Conservation (phyloP, 805 yeast genomes). For the Candida xyloterini region DNA sequence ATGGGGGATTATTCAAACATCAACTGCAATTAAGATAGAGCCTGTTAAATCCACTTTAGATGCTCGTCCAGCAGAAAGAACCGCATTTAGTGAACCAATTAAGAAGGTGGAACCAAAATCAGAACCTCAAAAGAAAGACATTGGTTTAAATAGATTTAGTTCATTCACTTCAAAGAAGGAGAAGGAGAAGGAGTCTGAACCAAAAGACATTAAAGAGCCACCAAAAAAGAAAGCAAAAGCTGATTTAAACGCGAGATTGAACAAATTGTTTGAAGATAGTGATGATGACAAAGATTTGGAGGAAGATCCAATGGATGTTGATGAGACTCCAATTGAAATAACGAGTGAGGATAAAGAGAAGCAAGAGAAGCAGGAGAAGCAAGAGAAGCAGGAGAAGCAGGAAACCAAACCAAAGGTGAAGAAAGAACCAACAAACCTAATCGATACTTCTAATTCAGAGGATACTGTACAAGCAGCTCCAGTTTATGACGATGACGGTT, state of each 20-base stretch:
- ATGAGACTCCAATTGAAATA: slow-evolving; percentile 7
- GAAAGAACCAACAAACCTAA: slow-evolving; percentile 14
- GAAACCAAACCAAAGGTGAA: background rate
- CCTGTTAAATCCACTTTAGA: background rate
- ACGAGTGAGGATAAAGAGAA: slow-evolving; percentile 1
- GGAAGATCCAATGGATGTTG: slow-evolving; percentile 6
- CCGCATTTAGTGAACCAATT: slow-evolving; percentile 18
- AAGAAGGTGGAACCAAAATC: slow-evolving; percentile 1
- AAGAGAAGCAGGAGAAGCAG: slow-evolving; percentile 1
- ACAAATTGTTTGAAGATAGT: slow-evolving; percentile 26
- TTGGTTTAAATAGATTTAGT: slow-evolving; percentile 2
- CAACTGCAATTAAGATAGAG: slow-evolving; percentile 12
- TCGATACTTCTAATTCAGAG: background rate
- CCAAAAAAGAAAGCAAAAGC: slow-evolving; percentile 21
- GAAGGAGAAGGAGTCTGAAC: background rate
- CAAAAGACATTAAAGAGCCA: slow-evolving; percentile 9
- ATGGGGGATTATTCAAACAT: slow-evolving; percentile 27
- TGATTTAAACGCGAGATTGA: slow-evolving; percentile 16
- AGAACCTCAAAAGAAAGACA: slow-evolving; percentile 1
- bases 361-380: background rate
- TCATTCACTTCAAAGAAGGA: slow-evolving; percentile 15
- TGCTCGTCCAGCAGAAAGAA: slow-evolving; percentile 20
- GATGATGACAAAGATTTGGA: slow-evolving; percentile 8
- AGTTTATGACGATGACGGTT: slow-evolving; percentile 33
- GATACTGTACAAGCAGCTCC: slow-evolving; percentile 8